Evolutionary conservation across 2,329 filamentous ascomycete species (phyloP).

Genomic region (Ceratocystis papillata): DNA sequence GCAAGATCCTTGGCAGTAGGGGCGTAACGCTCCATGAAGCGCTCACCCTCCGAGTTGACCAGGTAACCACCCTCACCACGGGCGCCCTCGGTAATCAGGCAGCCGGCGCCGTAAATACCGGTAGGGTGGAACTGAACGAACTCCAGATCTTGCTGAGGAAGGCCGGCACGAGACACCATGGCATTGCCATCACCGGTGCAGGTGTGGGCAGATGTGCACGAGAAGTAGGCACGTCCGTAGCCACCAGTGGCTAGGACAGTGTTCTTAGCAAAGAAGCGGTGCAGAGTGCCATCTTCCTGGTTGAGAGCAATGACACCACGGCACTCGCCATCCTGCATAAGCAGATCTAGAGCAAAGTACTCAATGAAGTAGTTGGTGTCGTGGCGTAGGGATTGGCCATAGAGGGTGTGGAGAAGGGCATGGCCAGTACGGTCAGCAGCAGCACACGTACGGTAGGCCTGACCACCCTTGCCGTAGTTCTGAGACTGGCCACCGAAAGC

Average conservation of each 20-base stretch:
- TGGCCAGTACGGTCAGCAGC: slow-evolving; percentile 95
- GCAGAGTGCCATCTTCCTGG: slow-evolving; percentile 95
- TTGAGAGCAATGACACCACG: slow-evolving; percentile 96
- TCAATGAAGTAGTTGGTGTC: slow-evolving; percentile 99
- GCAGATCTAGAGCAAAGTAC: slow-evolving; percentile 91
- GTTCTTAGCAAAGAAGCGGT: slow-evolving; percentile 93
- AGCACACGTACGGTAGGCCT: slow-evolving; percentile 94
- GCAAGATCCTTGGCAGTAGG: slow-evolving; percentile 97
- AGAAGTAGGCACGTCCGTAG: slow-evolving; percentile 97
- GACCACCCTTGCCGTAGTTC: slow-evolving; percentile 89
- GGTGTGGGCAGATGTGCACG: slow-evolving; percentile 94
- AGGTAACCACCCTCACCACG: slow-evolving; percentile 98
- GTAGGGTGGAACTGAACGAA: slow-evolving; percentile 99
- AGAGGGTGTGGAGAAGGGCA: slow-evolving; percentile 94
- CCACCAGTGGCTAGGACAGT: slow-evolving; percentile 94
- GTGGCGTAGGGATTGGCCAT: slow-evolving; percentile 91
- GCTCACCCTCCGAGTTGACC: slow-evolving; percentile 93
- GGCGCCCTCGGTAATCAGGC: slow-evolving; percentile 94
- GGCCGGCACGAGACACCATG: slow-evolving; percentile 94
- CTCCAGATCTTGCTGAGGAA: slow-evolving; percentile 97
- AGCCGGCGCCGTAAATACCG: slow-evolving; percentile 96
- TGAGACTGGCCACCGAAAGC: slow-evolving; percentile 96
- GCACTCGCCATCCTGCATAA: slow-evolving; percentile 96
- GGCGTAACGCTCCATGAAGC: slow-evolving; percentile 98
- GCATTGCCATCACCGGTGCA: slow-evolving; percentile 99